A percentile compares a stretch with the other conserved stretches of the same genome.
These are phyloP conservation scores for Bromus sterilis DNA, from an alignment of 176 grass and related monocot genomes.

Conservation along the genomic window DNA sequence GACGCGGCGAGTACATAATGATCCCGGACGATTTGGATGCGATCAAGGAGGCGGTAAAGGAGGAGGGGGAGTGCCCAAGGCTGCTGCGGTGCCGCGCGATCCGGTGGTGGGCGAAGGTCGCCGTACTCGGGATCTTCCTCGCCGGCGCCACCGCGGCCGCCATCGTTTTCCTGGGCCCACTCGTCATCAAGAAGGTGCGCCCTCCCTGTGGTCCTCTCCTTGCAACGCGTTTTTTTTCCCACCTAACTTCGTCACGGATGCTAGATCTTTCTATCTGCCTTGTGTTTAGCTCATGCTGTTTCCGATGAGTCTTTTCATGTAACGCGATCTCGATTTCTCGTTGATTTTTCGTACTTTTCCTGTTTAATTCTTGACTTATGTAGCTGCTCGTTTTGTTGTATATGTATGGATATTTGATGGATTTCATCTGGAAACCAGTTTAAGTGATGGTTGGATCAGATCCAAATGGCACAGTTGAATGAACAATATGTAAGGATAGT, in stretches of 20 bases:
- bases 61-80: conserved; percentile 33
- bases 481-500: conserved; percentile 1
- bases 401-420: background rate
- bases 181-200: conserved; percentile 51
- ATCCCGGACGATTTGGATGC: conserved; percentile 37
- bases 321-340: conserved; percentile 15
- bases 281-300: background rate
- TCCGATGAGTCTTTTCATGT: background rate
- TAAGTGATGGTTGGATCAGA: background rate
- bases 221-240: background rate
- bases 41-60: conserved; percentile 14
- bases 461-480: background rate
- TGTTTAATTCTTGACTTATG: background rate
- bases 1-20: conserved; percentile 40
- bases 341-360: background rate
- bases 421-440: conserved; percentile 2
- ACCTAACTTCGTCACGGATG: background rate
- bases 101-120: conserved; percentile 65
- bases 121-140: conserved; percentile 35
- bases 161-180: conserved; percentile 49
- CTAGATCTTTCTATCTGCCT: background rate
- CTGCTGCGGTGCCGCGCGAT: conserved; percentile 45
- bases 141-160: conserved; percentile 24
- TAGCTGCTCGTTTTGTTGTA: background rate
- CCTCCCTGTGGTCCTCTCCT: background rate